Percentiles rank a stretch among this genome's conserved stretches.
Evolutionary conservation across 2,329 filamentous ascomycete genomes (phyloP).

Genomic region (Rhynchosporium secalis): DNA sequence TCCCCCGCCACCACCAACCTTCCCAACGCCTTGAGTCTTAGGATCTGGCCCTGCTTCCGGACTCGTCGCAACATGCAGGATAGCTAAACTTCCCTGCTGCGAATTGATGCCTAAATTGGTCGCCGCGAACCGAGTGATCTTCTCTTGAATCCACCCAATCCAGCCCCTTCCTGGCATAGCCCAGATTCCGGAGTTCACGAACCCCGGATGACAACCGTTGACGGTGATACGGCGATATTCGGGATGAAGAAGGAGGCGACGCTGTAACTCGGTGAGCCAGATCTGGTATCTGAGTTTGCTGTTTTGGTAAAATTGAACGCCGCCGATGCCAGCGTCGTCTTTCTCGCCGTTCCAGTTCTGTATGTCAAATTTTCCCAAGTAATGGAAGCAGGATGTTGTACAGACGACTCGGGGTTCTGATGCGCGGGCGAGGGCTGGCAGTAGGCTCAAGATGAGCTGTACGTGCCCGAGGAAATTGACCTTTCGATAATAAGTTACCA

Average conservation of each 20-base stretch:
- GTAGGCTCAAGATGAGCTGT: slow-evolving; percentile 35
- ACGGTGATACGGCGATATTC: slow-evolving; percentile 38
- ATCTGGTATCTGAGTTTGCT: slow-evolving; percentile 41
- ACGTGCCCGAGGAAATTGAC: slow-evolving; percentile 33
- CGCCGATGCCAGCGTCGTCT: slow-evolving; percentile 13
- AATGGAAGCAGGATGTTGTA: slow-evolving; percentile 38
- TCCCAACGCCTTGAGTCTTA: neutral
- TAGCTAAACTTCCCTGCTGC: slow-evolving; percentile 34
- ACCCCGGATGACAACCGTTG: slow-evolving; percentile 40
- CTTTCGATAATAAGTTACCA: neutral
- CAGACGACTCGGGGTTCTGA: slow-evolving; percentile 36
- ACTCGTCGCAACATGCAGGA: slow-evolving; percentile 29
- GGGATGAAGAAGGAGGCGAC: slow-evolving; percentile 28
- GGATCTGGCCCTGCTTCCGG: slow-evolving; percentile 22
- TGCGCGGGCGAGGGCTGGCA: slow-evolving; percentile 35
- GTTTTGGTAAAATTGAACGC: slow-evolving; percentile 33
- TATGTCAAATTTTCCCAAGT: slow-evolving; percentile 34
- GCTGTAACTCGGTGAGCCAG: slow-evolving; percentile 40
- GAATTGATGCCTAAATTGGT: slow-evolving; percentile 27
- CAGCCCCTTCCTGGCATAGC: slow-evolving; percentile 2
- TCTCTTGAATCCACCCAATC: neutral
- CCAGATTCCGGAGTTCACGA: slow-evolving; percentile 39
- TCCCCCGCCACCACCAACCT: slow-evolving; percentile 25
- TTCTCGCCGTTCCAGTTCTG: slow-evolving; percentile 33
- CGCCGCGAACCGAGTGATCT: slow-evolving; percentile 1